A percentile compares a stretch with the other conserved stretches of the same genome.
Evolutionary conservation across 2,329 filamentous ascomycete species (phyloP).

Genomic region (Sporothrix brunneoviolacea): DNA sequence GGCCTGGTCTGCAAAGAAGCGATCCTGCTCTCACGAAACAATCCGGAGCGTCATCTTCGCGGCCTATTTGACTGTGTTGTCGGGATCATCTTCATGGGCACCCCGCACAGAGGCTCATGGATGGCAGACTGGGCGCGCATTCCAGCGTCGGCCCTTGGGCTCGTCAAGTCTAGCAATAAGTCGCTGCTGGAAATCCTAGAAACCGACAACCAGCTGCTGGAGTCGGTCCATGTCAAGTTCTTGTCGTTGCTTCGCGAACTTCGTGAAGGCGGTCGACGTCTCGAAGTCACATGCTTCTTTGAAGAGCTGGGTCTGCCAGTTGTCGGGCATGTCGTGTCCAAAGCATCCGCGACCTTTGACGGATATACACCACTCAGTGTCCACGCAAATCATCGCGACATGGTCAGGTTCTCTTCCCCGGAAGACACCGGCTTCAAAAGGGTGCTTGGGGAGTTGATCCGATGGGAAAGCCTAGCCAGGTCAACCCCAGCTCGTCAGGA

Average conservation of each 20-base stretch:
- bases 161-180: slow-evolving; percentile 27
- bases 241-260: no score
- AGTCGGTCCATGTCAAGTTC: no score
- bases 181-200: slow-evolving; percentile 16
- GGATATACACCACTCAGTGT: no score
- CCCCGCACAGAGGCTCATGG: slow-evolving; percentile 30
- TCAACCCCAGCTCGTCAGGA: no score
- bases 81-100: slow-evolving; percentile 33
- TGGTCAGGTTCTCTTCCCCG: slow-evolving; percentile 27
- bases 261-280: no score
- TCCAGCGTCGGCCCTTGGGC: slow-evolving; percentile 23
- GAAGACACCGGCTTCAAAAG: slow-evolving; percentile 28
- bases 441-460: background rate
- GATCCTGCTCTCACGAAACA: slow-evolving; percentile 27
- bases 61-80: slow-evolving; percentile 23
- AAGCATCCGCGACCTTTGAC: background rate
- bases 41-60: slow-evolving; percentile 24
- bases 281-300: background rate
- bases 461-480: background rate
- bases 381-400: slow-evolving; percentile 28
- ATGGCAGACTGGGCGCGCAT: slow-evolving; percentile 29
- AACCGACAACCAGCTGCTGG: background rate
- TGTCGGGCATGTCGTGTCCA: no score
- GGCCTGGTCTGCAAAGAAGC: slow-evolving; percentile 34
- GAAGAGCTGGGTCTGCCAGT: no score